Conservation (phyloP, 1,139 yeast genomes). For the Candida glucosophila region DNA sequence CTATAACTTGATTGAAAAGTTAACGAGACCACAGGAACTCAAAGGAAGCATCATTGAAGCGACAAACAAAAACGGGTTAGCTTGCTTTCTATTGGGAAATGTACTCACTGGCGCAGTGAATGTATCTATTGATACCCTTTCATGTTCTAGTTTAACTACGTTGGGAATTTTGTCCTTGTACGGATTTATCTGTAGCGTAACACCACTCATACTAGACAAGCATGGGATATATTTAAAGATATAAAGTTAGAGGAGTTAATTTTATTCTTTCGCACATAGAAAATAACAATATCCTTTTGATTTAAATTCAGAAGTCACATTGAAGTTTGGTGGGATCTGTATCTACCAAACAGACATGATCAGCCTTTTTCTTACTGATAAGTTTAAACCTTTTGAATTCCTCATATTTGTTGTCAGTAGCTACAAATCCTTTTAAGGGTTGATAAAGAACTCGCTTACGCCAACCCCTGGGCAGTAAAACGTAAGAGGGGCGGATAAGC, state of each 20-base stretch:
- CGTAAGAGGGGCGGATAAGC: conserved; percentile 6
- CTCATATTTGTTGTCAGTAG: conserved; percentile 4
- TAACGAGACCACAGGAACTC: conserved; percentile 10
- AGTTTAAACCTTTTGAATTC: conserved; percentile 5
- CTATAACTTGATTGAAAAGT: conserved; percentile 13
- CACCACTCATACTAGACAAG: conserved; percentile 23
- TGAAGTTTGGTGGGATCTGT: conserved; percentile 4
- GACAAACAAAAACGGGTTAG: conserved; percentile 69
- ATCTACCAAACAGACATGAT: conserved; percentile 7
- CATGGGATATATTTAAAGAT: conserved; percentile 30
- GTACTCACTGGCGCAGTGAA: conserved; percentile 75
- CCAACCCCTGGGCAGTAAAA: conserved; percentile 7
- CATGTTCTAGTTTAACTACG: conserved; percentile 17
- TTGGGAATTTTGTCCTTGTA: conserved; percentile 32
- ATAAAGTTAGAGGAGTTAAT: too few relatives aligned
- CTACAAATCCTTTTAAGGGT: conserved; percentile 5
- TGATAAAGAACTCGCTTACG: conserved; percentile 7
- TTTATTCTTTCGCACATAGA: too few relatives aligned
- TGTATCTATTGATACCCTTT: conserved; percentile 64
- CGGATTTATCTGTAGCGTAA: conserved; percentile 16
- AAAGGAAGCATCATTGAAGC: conserved; percentile 56
- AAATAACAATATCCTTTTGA: too few relatives aligned
- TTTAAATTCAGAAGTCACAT: too few relatives aligned
- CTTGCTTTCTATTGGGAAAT: conserved; percentile 69
- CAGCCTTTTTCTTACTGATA: conserved; percentile 6